Percentiles rank a stretch among this genome's conserved stretches.
Conservation (phyloP, 176 grass and related monocot species). For the Elaeis guineensis region DNA sequence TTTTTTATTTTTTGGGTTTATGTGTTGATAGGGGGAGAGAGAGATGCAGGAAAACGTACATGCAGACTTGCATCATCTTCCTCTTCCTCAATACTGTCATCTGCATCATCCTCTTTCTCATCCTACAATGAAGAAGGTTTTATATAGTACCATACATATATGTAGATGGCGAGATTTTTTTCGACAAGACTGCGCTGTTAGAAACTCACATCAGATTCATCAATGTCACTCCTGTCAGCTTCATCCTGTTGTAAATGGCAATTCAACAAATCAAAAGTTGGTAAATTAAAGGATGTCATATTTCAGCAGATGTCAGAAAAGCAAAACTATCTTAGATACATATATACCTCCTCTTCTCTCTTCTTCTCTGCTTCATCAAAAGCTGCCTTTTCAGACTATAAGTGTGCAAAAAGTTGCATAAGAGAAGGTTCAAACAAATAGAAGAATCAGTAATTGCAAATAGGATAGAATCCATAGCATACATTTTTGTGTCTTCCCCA, state of each 20-base stretch:
- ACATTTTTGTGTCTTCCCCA: too few species aligned
- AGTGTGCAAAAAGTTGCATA: too few species aligned
- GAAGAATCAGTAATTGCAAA: too few species aligned
- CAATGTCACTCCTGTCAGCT: not conserved
- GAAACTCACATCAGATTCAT: slow-evolving; percentile 3
- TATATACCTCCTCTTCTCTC: too few species aligned
- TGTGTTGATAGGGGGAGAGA: too few species aligned
- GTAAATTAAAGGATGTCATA: not conserved
- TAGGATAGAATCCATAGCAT: too few species aligned
- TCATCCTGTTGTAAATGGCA: not conserved
- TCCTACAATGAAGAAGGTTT: not conserved
- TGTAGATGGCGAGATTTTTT: not conserved
- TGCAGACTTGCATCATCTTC: not conserved
- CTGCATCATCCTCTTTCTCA: not conserved
- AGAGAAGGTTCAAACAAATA: too few species aligned
- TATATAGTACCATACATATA: not conserved
- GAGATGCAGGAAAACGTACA: too few species aligned
- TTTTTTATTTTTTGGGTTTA: too few species aligned
- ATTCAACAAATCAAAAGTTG: not conserved
- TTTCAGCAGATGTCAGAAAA: not conserved
- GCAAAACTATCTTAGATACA: too few species aligned
- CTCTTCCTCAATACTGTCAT: not conserved
- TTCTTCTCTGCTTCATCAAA: too few species aligned
- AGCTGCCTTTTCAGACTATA: too few species aligned
- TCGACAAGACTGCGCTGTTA: not conserved